Conservation (phyloP, 192 early-diverging fungal genomes). For the Umbelopsis ramanniana region DNA sequence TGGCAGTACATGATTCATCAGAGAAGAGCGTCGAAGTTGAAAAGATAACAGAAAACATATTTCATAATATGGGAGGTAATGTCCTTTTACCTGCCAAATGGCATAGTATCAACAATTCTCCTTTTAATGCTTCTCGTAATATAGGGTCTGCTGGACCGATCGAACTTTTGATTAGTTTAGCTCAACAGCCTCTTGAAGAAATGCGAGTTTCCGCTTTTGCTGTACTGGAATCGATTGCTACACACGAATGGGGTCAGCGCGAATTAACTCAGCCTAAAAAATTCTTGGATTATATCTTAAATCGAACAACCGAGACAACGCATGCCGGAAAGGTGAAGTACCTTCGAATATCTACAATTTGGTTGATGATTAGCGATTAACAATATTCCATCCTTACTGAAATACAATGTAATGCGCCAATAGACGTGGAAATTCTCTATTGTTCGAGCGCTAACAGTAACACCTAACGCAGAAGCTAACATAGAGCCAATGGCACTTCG, state of each 20-base stretch:
- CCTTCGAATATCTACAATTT: neutral
- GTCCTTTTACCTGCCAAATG: neutral
- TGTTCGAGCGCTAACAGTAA: conserved; percentile 28
- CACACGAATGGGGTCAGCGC: conserved; percentile 33
- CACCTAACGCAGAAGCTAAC: conserved; percentile 13
- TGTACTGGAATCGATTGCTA: conserved; percentile 34
- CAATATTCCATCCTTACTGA: neutral
- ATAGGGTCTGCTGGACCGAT: conserved; percentile 29
- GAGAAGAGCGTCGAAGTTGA: conserved; percentile 10
- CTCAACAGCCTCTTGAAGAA: conserved; percentile 36
- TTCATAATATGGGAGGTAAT: conserved; percentile 22
- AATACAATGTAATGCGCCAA: neutral
- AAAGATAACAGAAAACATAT: conserved; percentile 17
- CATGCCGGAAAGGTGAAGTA: conserved; percentile 40
- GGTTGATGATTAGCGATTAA: neutral
- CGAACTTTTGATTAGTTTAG: conserved; percentile 20
- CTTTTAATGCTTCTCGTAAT: neutral
- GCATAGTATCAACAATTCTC: neutral
- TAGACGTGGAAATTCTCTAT: conserved; percentile 49
- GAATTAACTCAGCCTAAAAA: conserved; percentile 28
- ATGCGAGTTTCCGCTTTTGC: conserved; percentile 37
- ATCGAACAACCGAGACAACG: conserved; percentile 39
- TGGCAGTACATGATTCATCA: conserved; percentile 23
- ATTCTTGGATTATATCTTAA: conserved; percentile 45
- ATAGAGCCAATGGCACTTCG: conserved; percentile 29